A percentile compares a stretch with the other conserved stretches of the same genome.
phyloP scores from a whole-genome alignment of 768 basidiomycete genomes.

The Tricholoma sp. region DNA sequence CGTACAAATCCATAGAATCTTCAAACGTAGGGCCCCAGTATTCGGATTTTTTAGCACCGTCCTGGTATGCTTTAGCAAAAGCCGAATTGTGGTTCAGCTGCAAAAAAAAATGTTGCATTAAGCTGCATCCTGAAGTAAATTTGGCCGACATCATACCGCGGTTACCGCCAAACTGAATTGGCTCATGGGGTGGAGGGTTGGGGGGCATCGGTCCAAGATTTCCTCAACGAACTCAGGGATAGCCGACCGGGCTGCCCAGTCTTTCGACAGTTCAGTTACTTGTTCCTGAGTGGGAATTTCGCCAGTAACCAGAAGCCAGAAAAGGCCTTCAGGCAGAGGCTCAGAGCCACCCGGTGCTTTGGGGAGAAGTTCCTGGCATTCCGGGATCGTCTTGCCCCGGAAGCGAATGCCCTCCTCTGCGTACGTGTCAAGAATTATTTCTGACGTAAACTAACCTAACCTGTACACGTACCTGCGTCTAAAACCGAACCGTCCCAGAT shows the following conservation, averaged over 20 bases:
- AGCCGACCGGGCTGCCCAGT: constrained; percentile 91
- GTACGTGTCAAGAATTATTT: constrained; percentile 4
- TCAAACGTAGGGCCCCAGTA: constrained; percentile 97
- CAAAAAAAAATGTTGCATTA: constrained; percentile 5
- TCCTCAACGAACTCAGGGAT: constrained; percentile 97
- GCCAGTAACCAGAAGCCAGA: constrained; percentile 94
- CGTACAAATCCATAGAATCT: constrained; percentile 80
- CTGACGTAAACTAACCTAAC: neutral
- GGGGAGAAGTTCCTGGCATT: constrained; percentile 81
- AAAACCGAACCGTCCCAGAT: constrained; percentile 99
- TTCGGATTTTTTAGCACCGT: constrained; percentile 90
- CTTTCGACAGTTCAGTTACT: constrained; percentile 77
- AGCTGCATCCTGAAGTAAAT: constrained; percentile 1
- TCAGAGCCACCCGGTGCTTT: constrained; percentile 86
- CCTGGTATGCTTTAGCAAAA: constrained; percentile 91
- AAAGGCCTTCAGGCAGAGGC: constrained; percentile 89
- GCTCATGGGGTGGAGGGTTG: constrained; percentile 97
- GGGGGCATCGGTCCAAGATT: constrained; percentile 87
- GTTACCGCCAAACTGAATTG: constrained; percentile 97
- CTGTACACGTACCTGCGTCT: constrained; percentile 62
- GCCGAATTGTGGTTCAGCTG: constrained; percentile 93
- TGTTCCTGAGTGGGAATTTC: constrained; percentile 92
- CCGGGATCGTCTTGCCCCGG: constrained; percentile 93
- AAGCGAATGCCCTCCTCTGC: constrained; percentile 96
- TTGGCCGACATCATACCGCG: constrained; percentile 46